A percentile compares a stretch with the other conserved stretches of the same genome.
Conservation (phyloP, 2,329 filamentous ascomycete genomes). For the Penicillium rolfsii region DNA sequence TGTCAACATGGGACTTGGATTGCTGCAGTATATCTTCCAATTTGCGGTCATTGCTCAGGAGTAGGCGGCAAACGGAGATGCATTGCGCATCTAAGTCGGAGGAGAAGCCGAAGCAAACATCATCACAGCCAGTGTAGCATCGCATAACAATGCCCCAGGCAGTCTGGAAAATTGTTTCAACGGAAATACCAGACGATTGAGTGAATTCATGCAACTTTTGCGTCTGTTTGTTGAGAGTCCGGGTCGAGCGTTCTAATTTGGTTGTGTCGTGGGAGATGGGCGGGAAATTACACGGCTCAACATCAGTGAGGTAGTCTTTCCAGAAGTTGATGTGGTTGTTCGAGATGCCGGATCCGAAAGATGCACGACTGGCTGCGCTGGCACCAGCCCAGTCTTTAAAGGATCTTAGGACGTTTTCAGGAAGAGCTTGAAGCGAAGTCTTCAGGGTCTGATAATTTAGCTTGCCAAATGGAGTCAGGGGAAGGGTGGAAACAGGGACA, state of each 20-base stretch:
- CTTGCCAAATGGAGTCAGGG: slow-evolving; percentile 39
- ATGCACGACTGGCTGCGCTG: slow-evolving; percentile 18
- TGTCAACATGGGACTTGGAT: slow-evolving; percentile 26
- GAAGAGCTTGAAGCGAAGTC: slow-evolving; percentile 17
- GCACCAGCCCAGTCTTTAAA: slow-evolving; percentile 28
- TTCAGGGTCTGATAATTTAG: slow-evolving; percentile 34
- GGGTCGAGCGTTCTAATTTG: slow-evolving; percentile 14
- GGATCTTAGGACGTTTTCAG: slow-evolving; percentile 10
- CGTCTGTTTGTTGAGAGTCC: slow-evolving; percentile 27
- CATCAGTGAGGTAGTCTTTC: slow-evolving; percentile 49
- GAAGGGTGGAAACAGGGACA: slow-evolving; percentile 38
- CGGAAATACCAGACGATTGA: slow-evolving; percentile 24
- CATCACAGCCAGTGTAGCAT: slow-evolving; percentile 48
- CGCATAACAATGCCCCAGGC: slow-evolving; percentile 52
- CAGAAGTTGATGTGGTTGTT: slow-evolving; percentile 48
- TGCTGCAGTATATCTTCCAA: slow-evolving; percentile 29
- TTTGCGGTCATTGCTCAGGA: slow-evolving; percentile 31
- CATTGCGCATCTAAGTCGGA: slow-evolving; percentile 38
- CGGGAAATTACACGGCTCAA: slow-evolving; percentile 54
- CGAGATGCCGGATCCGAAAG: slow-evolving; percentile 20
- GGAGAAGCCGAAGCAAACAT: slow-evolving; percentile 52
- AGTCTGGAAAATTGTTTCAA: slow-evolving; percentile 40
- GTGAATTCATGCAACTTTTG: slow-evolving; percentile 31
- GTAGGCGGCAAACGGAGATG: slow-evolving; percentile 30
- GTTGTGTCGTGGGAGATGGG: slow-evolving; percentile 22